Evolutionary conservation across 306 rosid species (phyloP).

Genomic region (Nissolia schottii): DNA sequence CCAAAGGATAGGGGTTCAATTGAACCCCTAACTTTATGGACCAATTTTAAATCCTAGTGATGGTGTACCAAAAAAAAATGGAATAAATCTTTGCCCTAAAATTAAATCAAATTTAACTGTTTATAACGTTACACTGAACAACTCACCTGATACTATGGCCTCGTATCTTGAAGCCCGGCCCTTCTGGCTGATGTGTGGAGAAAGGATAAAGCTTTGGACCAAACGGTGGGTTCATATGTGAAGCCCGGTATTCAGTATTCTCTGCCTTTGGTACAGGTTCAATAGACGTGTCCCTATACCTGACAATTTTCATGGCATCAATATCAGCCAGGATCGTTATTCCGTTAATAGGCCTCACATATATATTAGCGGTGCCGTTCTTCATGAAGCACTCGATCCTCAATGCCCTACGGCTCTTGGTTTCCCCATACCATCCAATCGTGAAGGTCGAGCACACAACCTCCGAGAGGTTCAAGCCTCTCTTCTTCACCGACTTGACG

Average conservation of each 20-base stretch:
- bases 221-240: slow-evolving; percentile 22
- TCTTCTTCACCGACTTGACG: slow-evolving; percentile 4
- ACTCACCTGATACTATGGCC: slow-evolving; percentile 22
- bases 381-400: slow-evolving; percentile 30
- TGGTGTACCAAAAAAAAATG: too few relatives aligned
- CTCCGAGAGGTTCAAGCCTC: slow-evolving; percentile 30
- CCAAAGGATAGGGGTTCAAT: too few relatives aligned
- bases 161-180: slow-evolving; percentile 24
- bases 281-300: neutral
- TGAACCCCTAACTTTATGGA: too few relatives aligned
- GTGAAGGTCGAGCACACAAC: slow-evolving; percentile 23
- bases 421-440: slow-evolving; percentile 25
- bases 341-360: slow-evolving; percentile 33
- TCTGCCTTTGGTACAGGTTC: slow-evolving; percentile 20
- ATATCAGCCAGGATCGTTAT: slow-evolving; percentile 21
- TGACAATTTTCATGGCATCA: slow-evolving; percentile 23
- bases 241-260: slow-evolving; percentile 28
- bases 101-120: too few relatives aligned
- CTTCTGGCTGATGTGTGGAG: slow-evolving; percentile 12
- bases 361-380: neutral
- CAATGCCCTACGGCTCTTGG: neutral
- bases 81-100: too few relatives aligned
- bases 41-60: too few relatives aligned
- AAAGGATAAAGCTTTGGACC: slow-evolving; percentile 12
- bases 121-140: neutral